Conservation (phyloP, 2,329 filamentous ascomycete genomes). For the Diplodia sapinea region DNA sequence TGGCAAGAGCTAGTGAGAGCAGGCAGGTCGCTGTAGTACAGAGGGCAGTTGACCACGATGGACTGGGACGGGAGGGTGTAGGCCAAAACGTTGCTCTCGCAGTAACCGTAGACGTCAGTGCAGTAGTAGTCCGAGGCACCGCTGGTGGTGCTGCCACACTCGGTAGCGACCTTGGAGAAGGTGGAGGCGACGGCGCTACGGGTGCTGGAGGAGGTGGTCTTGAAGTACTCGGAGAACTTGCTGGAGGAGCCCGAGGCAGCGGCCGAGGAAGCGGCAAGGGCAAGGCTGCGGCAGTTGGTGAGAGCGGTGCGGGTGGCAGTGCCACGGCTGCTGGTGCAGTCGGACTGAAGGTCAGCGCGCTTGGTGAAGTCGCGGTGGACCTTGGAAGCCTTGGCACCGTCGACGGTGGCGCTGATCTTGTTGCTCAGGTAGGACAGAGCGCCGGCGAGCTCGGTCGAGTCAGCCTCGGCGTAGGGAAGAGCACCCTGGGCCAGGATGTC, state of each 20-base stretch:
- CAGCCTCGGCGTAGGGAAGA: constrained; percentile 61
- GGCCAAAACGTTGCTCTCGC: constrained; percentile 60
- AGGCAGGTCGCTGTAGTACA: constrained; percentile 64
- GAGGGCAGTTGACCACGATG: constrained; percentile 66
- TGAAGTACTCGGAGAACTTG: constrained; percentile 67
- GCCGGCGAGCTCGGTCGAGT: constrained; percentile 61
- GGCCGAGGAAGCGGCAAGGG: constrained; percentile 59
- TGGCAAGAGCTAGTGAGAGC: constrained; percentile 61
- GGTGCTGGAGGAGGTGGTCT: constrained; percentile 43
- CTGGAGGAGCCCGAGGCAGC: constrained; percentile 55
- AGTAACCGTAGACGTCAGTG: constrained; percentile 61
- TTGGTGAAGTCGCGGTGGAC: constrained; percentile 53
- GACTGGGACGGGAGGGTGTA: constrained; percentile 64
- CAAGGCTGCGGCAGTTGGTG: constrained; percentile 60
- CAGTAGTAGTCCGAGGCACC: constrained; percentile 61
- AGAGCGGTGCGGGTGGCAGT: constrained; percentile 59
- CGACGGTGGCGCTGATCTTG: constrained; percentile 57
- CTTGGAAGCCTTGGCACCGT: constrained; percentile 63
- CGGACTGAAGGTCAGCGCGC: constrained; percentile 57
- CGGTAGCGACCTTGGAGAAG: constrained; percentile 58
- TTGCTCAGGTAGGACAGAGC: constrained; percentile 66
- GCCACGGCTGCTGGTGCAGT: constrained; percentile 59
- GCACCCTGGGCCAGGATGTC: constrained; percentile 62
- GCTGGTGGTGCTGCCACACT: constrained; percentile 59
- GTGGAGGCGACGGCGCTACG: constrained; percentile 46